These are phyloP conservation scores for Zizania palustris DNA, from an alignment of 202 grass and related monocot genomes.

Conservation along the genomic window DNA sequence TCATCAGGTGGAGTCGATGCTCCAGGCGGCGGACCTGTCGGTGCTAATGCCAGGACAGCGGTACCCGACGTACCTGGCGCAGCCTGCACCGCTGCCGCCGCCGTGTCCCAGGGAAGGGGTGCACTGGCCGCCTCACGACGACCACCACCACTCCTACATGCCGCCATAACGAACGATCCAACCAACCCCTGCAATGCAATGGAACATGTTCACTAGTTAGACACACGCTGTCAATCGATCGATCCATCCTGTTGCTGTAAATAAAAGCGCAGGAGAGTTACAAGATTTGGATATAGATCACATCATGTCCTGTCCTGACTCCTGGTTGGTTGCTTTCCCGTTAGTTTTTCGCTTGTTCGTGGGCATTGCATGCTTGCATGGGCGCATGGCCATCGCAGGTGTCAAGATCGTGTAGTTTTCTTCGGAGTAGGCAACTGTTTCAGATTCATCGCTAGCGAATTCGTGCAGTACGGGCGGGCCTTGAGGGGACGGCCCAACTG, in stretches of 20 bases:
- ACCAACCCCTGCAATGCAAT: not conserved
- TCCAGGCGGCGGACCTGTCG: constrained; percentile 53
- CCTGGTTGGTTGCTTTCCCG: not conserved
- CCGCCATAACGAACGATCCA: constrained; percentile 36
- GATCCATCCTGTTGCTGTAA: constrained; percentile 16
- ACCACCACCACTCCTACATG: constrained; percentile 40
- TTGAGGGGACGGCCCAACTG: not conserved
- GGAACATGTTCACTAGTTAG: not conserved
- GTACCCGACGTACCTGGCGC: constrained; percentile 82
- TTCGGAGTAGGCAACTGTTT: not conserved
- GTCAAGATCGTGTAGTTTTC: constrained; percentile 5
- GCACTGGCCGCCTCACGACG: constrained; percentile 77
- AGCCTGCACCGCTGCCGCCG: constrained; percentile 73
- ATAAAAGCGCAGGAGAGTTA: constrained; percentile 16
- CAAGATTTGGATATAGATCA: not conserved
- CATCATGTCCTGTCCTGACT: not conserved
- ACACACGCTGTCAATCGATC: not conserved
- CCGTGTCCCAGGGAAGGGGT: constrained; percentile 77
- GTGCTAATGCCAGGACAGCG: constrained; percentile 91
- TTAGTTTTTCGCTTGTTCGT: constrained; percentile 15
- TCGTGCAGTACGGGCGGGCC: not conserved
- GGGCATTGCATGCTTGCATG: not conserved
- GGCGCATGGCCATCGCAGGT: not conserved
- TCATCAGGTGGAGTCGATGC: constrained; percentile 57
- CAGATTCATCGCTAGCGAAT: not conserved